Evolutionary conservation across 768 basidiomycete species (phyloP).

Genomic region (Hydnomerulius pinastri): DNA sequence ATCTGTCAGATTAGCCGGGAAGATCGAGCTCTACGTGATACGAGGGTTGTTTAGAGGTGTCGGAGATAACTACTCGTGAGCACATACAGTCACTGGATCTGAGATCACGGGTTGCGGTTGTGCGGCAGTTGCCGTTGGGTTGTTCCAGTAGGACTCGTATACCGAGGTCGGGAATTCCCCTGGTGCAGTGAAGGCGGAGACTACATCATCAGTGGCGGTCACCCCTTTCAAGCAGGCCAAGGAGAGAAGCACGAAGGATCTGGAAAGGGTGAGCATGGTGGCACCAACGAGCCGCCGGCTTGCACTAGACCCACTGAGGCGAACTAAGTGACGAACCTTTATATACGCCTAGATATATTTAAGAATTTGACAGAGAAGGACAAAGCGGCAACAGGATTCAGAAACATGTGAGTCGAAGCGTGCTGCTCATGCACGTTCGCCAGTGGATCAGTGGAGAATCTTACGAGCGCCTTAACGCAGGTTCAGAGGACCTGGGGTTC

Average conservation of each 20-base stretch:
- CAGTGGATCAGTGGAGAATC: neutral
- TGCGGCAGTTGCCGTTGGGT: constrained; percentile 64
- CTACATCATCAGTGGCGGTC: constrained; percentile 10
- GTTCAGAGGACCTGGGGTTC: neutral
- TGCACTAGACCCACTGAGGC: too few relatives aligned
- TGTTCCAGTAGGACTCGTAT: constrained; percentile 65
- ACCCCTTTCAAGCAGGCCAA: constrained; percentile 4
- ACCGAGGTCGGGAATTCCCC: constrained; percentile 64
- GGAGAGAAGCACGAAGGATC: constrained; percentile 13
- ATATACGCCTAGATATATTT: constrained; percentile 2
- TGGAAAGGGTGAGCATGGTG: constrained; percentile 17
- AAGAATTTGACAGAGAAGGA: neutral
- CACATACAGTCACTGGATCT: constrained; percentile 60
- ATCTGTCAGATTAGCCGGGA: constrained; percentile 59
- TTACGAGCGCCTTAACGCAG: neutral
- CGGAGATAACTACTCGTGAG: constrained; percentile 1
- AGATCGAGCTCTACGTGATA: constrained; percentile 50
- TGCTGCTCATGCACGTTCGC: constrained; percentile 15
- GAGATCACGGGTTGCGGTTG: constrained; percentile 74
- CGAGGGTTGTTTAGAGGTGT: neutral
- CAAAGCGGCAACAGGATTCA: neutral
- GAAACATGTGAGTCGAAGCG: neutral
- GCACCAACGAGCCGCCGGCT: neutral
- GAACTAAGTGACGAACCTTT: neutral
- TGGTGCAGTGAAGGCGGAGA: constrained; percentile 55